These are phyloP conservation scores for Fusarium continuum DNA, from an alignment of 2,329 filamentous ascomycete genomes.

Conservation along the genomic window DNA sequence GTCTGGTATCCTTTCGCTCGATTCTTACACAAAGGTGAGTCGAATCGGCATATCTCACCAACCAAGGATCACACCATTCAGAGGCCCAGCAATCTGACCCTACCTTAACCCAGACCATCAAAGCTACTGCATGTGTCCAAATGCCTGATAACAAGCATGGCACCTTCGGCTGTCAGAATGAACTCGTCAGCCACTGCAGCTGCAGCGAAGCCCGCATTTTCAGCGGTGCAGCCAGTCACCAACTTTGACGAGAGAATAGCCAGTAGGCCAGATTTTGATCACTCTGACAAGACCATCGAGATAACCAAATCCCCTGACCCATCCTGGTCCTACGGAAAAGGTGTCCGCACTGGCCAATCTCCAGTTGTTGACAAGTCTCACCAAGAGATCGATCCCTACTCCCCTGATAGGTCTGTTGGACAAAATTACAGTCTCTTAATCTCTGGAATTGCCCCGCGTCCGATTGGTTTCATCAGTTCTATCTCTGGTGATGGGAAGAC, in stretches of 20 bases:
- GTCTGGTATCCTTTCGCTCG: background rate
- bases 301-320: conserved; percentile 52
- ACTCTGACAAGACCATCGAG: conserved; percentile 29
- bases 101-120: background rate
- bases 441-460: conserved; percentile 79
- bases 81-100: background rate
- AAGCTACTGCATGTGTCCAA: background rate
- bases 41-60: background rate
- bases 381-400: conserved; percentile 81
- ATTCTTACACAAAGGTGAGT: conserved; percentile 1
- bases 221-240: conserved; percentile 35
- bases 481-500: conserved; percentile 64
- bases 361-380: conserved; percentile 53
- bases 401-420: conserved; percentile 69
- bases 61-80: background rate
- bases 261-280: conserved; percentile 40
- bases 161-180: conserved; percentile 1
- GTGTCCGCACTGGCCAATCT: conserved; percentile 37
- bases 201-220: conserved; percentile 31
- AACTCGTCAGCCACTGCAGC: conserved; percentile 21
- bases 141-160: background rate
- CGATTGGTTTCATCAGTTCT: conserved; percentile 70
- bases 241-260: conserved; percentile 40
- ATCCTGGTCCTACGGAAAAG: conserved; percentile 58
- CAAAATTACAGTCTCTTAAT: conserved; percentile 91